Base-by-base conservation (phyloP, 2,329 filamentous ascomycete species). In the Tolypocladium pustulatum region DNA sequence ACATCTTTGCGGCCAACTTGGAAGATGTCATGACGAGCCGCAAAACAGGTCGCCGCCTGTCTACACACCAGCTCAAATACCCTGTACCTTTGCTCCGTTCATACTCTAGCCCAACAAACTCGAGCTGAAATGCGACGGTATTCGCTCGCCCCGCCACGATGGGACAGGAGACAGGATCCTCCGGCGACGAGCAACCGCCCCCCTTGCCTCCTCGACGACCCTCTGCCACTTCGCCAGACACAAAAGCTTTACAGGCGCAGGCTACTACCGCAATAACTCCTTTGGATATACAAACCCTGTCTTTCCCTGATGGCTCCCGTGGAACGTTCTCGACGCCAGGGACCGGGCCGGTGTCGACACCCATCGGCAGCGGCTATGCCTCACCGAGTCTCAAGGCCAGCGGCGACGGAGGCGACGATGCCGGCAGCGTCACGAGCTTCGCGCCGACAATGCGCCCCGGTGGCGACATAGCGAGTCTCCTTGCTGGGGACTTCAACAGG, bases 221-320 rank as follows among this genome's bases (percentile, higher is more conserved):
- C 27, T 72, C 71, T 32, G 73, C 67, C 57, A 61, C 68, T 51
- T 64, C 71, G 46, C 54, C 74, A 61, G 70, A 80, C 61, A 12
- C 74, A 53, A 64, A 72, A 72, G 62, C 73, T 71, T 67, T 78
- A 58, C 78, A 76, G 62, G 85, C 88, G 1, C 85, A 84, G 60
- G 85, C 93, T 54, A 97, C 92, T 4, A 97, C 91, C 0, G 91
- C 91, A 12, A 69, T 97, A 17, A 93, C 91, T 0, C 82, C 90
- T 20, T 81, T 91, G 61, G 91, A 93, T 64, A 87, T 92, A 58
- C 88, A 90, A 65, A 90, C 88, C 0, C 79, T 92, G 55, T 85
- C 86, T 1, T 87, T 89, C 62, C 85, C 84, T 13, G 89, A 90
- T 69, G 85, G 83, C 60, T 83, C 83, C 25, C 79, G 84, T 60